Evolutionary conservation across 768 basidiomycete species (phyloP).

Genomic region (Lenzites betulinus): DNA sequence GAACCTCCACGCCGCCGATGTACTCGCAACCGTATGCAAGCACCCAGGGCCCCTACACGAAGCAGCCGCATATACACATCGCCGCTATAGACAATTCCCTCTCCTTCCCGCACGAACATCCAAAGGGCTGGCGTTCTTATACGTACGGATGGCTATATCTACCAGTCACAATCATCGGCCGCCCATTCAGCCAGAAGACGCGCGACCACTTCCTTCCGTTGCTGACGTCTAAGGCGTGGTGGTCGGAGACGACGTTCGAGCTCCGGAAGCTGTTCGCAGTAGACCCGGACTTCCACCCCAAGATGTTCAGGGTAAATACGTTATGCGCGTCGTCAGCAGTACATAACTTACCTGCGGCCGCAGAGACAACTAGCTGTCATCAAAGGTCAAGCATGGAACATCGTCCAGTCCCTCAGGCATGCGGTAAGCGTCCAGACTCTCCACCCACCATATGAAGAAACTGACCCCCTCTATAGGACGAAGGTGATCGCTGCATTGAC

Average conservation of each 20-base stretch:
- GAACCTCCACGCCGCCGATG: conserved; percentile 15
- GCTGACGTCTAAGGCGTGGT: conserved; percentile 84
- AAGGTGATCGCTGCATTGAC: background rate
- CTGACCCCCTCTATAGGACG: conserved; percentile 14
- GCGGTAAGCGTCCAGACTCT: conserved; percentile 45
- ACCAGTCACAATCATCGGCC: conserved; percentile 82
- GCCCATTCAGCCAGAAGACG: conserved; percentile 83
- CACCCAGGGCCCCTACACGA: conserved; percentile 44
- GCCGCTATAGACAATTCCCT: conserved; percentile 94
- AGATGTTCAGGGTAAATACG: conserved; percentile 75
- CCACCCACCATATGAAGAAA: background rate
- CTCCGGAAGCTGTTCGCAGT: conserved; percentile 76
- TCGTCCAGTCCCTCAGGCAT: conserved; percentile 82
- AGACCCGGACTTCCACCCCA: conserved; percentile 86
- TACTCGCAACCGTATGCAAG: conserved; percentile 25
- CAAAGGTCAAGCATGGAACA: conserved; percentile 92
- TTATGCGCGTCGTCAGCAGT: background rate
- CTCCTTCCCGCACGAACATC: conserved; percentile 90
- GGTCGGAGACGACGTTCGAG: conserved; percentile 84
- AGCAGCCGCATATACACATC: conserved; percentile 82
- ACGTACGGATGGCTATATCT: conserved; percentile 90
- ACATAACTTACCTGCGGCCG: background rate
- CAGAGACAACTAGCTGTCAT: conserved; percentile 90
- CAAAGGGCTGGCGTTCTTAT: conserved; percentile 73
- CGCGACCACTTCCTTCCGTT: conserved; percentile 80